Evolutionary conservation across 208 protist species (phyloP).

Genomic region (Leishmania aethiopica): DNA sequence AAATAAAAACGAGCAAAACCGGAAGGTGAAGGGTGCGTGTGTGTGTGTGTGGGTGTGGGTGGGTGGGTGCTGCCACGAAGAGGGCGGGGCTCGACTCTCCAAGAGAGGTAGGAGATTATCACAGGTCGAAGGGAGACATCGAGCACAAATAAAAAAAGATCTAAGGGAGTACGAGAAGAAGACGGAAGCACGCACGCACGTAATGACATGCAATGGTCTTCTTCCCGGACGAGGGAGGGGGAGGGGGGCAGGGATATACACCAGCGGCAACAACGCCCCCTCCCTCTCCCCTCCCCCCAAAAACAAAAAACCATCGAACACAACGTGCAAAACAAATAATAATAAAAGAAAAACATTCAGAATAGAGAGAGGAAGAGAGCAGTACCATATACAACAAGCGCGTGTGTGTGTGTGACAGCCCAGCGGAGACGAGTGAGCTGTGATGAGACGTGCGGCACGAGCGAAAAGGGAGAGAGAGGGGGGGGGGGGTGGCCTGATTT

Average conservation of each 20-base stretch:
- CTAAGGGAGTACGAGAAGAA: not conserved
- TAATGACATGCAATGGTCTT: not conserved
- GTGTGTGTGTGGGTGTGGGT: too few relatives aligned
- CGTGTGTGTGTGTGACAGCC: not conserved
- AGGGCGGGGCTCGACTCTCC: not conserved
- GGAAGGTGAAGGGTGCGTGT: not conserved
- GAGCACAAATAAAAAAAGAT: not conserved
- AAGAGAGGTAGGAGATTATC: not conserved
- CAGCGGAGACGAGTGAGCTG: not conserved
- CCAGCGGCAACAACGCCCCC: not conserved
- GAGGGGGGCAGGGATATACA: not conserved
- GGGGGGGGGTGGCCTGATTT: not conserved
- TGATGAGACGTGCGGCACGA: not conserved
- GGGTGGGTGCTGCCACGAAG: not conserved
- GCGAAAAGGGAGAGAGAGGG: not conserved
- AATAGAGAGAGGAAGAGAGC: too few relatives aligned
- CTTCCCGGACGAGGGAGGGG: not conserved
- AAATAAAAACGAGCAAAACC: not conserved
- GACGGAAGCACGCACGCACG: not conserved
- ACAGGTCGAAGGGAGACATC: not conserved
- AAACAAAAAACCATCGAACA: too few relatives aligned
- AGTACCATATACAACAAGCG: not conserved
- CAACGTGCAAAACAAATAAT: too few relatives aligned
- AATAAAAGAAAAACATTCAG: too few relatives aligned
- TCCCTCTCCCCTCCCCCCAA: too few relatives aligned